A percentile compares a stretch with the other conserved stretches of the same genome.
Evolutionary conservation across 768 basidiomycete species (phyloP).

Genomic region (Tricholoma sp.): DNA sequence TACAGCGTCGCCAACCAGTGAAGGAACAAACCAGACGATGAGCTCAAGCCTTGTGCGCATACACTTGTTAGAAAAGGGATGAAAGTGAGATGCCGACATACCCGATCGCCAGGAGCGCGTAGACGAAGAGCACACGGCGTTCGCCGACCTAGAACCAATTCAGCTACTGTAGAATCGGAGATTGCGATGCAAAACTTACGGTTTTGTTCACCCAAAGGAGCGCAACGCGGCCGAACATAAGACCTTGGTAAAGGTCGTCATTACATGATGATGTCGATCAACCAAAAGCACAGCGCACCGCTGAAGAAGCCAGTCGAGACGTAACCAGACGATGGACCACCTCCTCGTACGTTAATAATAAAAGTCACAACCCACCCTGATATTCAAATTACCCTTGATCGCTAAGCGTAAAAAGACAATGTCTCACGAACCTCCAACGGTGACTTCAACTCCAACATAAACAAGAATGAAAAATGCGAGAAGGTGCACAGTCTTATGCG

Average conservation of each 20-base stretch:
- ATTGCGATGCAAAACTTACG: conserved; percentile 19
- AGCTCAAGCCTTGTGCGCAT: conserved; percentile 46
- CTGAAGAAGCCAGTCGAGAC: conserved; percentile 23
- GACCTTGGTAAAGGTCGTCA: conserved; percentile 29
- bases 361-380: conserved; percentile 72
- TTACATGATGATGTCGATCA: background rate
- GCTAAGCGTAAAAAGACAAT: background rate
- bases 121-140: conserved; percentile 46
- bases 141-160: conserved; percentile 41
- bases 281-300: conserved; percentile 5
- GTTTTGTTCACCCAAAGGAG: conserved; percentile 54
- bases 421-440: conserved; percentile 36
- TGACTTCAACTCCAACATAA: conserved; percentile 69
- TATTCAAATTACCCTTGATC: background rate
- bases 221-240: conserved; percentile 50
- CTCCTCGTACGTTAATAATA: conserved; percentile 29
- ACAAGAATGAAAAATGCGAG: conserved; percentile 61
- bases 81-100: conserved; percentile 15
- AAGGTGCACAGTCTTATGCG: conserved; percentile 49
- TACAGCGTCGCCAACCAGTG: conserved; percentile 58
- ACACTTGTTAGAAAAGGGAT: background rate
- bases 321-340: conserved; percentile 30
- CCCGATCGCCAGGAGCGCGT: conserved; percentile 46
- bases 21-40: conserved; percentile 65
- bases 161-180: background rate